Evolutionary conservation across 352 stramenopile species (phyloP).

Genomic region (Pythium coloratum): DNA sequence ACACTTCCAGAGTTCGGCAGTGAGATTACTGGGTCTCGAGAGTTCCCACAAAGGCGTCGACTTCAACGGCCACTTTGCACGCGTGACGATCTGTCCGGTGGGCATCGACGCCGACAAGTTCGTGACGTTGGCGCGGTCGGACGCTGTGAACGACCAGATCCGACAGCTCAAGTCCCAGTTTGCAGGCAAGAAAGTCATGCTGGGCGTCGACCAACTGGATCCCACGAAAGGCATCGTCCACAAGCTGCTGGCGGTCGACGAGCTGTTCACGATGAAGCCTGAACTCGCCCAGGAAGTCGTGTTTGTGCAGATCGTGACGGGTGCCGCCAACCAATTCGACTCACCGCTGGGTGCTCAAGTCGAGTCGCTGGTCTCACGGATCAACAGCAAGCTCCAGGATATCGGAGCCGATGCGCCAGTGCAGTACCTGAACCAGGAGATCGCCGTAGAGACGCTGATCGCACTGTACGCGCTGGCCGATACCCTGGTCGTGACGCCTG

Average conservation of each 20-base stretch:
- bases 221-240: constrained; percentile 90
- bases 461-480: constrained; percentile 88
- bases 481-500: constrained; percentile 79
- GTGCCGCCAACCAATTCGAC: constrained; percentile 41
- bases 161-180: constrained; percentile 64
- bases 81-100: constrained; percentile 85
- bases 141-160: constrained; percentile 68
- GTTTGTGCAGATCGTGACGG: constrained; percentile 92
- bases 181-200: constrained; percentile 80
- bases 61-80: constrained; percentile 86
- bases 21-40: constrained; percentile 84
- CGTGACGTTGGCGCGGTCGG: constrained; percentile 52
- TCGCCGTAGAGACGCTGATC: constrained; percentile 83
- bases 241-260: constrained; percentile 89
- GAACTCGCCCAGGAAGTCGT: constrained; percentile 94
- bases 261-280: constrained; percentile 83
- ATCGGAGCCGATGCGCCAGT: constrained; percentile 82
- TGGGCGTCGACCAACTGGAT: constrained; percentile 85
- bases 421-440: constrained; percentile 91
- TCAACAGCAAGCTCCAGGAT: constrained; percentile 92
- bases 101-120: constrained; percentile 88
- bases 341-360: constrained; percentile 84
- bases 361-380: constrained; percentile 88
- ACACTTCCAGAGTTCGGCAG: constrained; percentile 87
- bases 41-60: constrained; percentile 90